Base-by-base conservation (phyloP, 495 filamentous ascomycete species). In the Hypoxylon lenormandii region DNA sequence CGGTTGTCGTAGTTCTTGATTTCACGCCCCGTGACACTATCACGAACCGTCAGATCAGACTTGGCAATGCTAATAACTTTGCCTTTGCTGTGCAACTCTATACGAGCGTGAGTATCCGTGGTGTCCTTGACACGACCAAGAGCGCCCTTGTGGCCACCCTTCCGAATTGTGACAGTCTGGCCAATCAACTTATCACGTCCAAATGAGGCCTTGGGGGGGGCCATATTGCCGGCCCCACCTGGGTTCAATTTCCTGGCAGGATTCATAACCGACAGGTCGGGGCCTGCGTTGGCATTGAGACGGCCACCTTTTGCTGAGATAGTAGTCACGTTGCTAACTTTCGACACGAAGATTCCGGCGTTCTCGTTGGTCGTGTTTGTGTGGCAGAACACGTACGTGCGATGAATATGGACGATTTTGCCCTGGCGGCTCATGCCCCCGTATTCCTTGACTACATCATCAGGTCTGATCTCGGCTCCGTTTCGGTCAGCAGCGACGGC, bases 91-190 rank as follows among this genome's bases (percentile, higher is more conserved):
- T 97, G 94, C 22, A 99, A 82, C 78, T 98, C 96, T 36, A 99
- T 90, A 18, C 93, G 89, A 26, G 91, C 94, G 64, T 90, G 87
- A 0, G 84, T 85, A 60, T 96, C 93, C 0, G 91, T 94, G 0
- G 96, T 88, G 74, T 98, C 93, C 72, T 96, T 96, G 68, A 99
- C 92, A 58, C 97, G 96, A 66, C 96, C 96, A 48, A 99, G 83
- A 12, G 97, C 82, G 51, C 94, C 95, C 80, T 99, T 99, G 79
- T 93, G 91, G 0, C 88, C 87, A 8, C 96, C 96, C 71, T 87
- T 90, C 47, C 88, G 82, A 62, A 98, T 88, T 26, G 86, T 91
- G 36, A 98, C 92, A 0, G 93, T 98, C 79, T 98, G 93, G 16
- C 92, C 92, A 61, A 97, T 86, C 48, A 94, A 79, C n/a, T 88